Evolutionary conservation across 179 eudicot species (phyloP), one percentile per base, ranked within the genome.

Genomic region (Camellia oleifera): DNA sequence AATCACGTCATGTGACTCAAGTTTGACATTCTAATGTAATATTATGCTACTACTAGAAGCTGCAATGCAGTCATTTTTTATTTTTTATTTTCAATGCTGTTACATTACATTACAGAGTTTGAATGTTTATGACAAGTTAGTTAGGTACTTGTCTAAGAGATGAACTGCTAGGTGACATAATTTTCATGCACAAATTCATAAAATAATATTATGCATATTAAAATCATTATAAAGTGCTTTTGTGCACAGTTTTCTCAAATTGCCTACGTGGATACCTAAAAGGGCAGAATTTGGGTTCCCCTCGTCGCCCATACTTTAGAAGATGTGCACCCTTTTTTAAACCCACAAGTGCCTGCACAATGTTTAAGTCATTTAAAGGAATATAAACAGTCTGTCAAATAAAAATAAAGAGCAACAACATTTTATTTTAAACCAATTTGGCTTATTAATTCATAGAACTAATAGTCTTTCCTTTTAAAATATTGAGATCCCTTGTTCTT

Each of bases 301-400:
- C 23, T 20, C 23, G 23, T 20, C 23, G 0, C n/a, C n/a, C 0
- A 80, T 86, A 88, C 79, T 90, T 90, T 82, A 91, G 85, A 86
- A 91, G 90, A 87, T 88, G 92, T 65, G 95, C 85, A 71, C 95
- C 95, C 86, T 91, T 91, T 69, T 69, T 90, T 91, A 91, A 83
- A 44, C 90, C 87, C 53, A 92, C 88, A 69, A 90, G 87, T 68
- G 93, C 92, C 92, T 90, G 81, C 72, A 79, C 12, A 40, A 79
- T 61, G 6, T 56, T 42, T 26, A 62, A 18, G 23, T 62, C 52
- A 64, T 3, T 15, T 67, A 15, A 32, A 60, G 42, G 12, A 50
- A 62, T 6, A 17, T 17, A 15, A 20, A 20, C 23, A 20, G n/a
- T n/a, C n/a, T n/a, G n/a, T 20, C 23, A 20, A 20, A 20, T 20